phyloP scores from a whole-genome alignment of 1,284 basidiomycete species.

The Apiotrichum laibachii region DNA sequence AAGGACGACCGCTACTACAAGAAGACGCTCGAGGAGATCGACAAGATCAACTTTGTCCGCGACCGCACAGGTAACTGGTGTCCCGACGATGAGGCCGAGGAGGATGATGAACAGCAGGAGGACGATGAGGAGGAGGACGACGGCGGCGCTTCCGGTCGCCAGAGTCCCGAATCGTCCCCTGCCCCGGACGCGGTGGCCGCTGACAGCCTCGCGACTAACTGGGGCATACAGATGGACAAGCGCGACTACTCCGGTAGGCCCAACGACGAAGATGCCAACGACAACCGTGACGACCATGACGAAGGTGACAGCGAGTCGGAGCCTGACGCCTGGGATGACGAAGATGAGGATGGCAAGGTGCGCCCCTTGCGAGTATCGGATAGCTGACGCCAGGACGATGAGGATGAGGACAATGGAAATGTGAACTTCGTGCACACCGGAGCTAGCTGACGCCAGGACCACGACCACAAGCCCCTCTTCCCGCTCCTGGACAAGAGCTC shows the following conservation, averaged over 20 bases:
- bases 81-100: conserved; percentile 22
- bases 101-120: conserved; percentile 42
- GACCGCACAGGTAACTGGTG: conserved; percentile 25
- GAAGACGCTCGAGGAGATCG: conserved; percentile 36
- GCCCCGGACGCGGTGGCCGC: background rate
- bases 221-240: conserved; percentile 30
- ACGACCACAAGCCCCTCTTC: background rate
- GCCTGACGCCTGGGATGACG: conserved; percentile 17
- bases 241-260: too few relatives aligned
- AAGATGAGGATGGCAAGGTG: conserved; percentile 28
- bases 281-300: background rate
- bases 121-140: conserved; percentile 29
- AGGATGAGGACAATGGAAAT: conserved; percentile 22
- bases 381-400: too few relatives aligned
- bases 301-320: conserved; percentile 14
- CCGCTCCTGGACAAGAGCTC: conserved; percentile 4
- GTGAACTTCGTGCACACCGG: too few relatives aligned
- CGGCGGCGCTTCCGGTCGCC: too few relatives aligned
- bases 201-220: conserved; percentile 24
- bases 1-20: conserved; percentile 37
- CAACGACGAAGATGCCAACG: background rate
- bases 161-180: background rate
- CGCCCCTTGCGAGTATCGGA: too few relatives aligned
- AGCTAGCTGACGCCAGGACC: background rate
- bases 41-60: conserved; percentile 28